Evolutionary conservation across 164 flowering plant species (phyloP).

Genomic region (Protea cynaroides): DNA sequence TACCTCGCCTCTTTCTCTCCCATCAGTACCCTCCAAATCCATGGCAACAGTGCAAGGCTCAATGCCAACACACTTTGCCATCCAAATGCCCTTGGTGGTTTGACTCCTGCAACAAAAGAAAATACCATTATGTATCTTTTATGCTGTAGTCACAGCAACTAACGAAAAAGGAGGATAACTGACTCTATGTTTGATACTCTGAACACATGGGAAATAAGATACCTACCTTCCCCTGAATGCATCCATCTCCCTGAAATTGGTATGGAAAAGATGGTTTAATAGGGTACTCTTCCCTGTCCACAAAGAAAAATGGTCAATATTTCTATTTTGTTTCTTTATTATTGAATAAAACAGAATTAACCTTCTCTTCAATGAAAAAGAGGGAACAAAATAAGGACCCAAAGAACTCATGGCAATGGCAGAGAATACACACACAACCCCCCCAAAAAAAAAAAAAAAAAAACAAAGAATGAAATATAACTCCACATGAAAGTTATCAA

Average conservation of each 20-base stretch:
- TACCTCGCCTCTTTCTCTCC: slow-evolving; percentile 78
- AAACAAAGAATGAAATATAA: background rate
- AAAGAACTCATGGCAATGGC: too few relatives aligned
- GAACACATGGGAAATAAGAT: background rate
- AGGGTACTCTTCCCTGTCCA: slow-evolving; percentile 62
- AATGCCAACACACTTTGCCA: slow-evolving; percentile 58
- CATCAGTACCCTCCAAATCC: slow-evolving; percentile 81
- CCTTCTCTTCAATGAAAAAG: too few relatives aligned
- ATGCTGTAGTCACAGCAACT: background rate
- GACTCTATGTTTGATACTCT: background rate
- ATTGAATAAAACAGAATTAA: too few relatives aligned
- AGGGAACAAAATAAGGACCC: too few relatives aligned
- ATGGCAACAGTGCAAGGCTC: slow-evolving; percentile 63
- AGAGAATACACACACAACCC: background rate
- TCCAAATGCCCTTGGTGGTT: slow-evolving; percentile 73
- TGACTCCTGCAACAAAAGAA: slow-evolving; percentile 37
- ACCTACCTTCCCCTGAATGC: slow-evolving; percentile 59
- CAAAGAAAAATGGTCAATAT: background rate
- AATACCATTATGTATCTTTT: background rate
- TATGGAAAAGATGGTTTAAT: slow-evolving; percentile 53
- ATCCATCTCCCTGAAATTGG: slow-evolving; percentile 69
- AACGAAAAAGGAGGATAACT: background rate
- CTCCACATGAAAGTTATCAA: too few relatives aligned
- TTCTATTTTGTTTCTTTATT: too few relatives aligned
- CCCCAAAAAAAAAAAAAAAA: too few relatives aligned